Percentiles rank a stretch among this genome's conserved stretches.
These are phyloP conservation scores for Gossypium lobatum DNA, from an alignment of 441 rosid genomes.

Conservation along the genomic window DNA sequence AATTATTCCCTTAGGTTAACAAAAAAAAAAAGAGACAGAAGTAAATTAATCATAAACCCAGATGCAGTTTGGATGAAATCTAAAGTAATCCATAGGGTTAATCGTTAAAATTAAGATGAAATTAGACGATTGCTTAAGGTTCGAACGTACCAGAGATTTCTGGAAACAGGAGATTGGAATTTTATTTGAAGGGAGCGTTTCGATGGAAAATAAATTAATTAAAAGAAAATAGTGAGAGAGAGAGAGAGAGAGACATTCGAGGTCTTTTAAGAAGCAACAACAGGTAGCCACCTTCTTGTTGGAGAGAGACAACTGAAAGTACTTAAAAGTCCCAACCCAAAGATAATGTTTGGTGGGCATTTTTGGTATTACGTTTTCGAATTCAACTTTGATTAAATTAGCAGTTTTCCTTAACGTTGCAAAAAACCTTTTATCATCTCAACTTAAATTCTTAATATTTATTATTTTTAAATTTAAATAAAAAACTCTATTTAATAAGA, in stretches of 20 bases:
- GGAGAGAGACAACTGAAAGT: not conserved
- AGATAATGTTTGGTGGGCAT: not conserved
- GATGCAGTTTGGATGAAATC: not conserved
- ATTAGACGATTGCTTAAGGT: not conserved
- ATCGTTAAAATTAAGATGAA: not conserved
- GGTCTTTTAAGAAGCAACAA: not conserved
- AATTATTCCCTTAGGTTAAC: not conserved
- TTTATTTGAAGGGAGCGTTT: not conserved
- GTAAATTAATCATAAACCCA: not conserved
- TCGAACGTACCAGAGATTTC: conserved; percentile 1
- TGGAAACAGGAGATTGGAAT: not conserved
- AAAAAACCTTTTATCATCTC: too few relatives aligned
- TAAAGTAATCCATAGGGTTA: not conserved
- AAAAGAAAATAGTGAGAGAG: not conserved
- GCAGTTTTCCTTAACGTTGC: too few relatives aligned
- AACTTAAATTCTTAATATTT: too few relatives aligned
- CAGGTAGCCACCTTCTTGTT: not conserved
- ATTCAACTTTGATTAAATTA: too few relatives aligned
- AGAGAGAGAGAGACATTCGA: not conserved
- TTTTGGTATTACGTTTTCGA: not conserved
- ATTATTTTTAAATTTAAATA: too few relatives aligned
- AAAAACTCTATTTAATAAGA: too few relatives aligned
- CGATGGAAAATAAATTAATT: not conserved
- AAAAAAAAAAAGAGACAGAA: not conserved
- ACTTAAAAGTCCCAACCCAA: not conserved